Evolutionary conservation across 2,329 filamentous ascomycete species (phyloP).

Genomic region (Aureobasidium sp.): DNA sequence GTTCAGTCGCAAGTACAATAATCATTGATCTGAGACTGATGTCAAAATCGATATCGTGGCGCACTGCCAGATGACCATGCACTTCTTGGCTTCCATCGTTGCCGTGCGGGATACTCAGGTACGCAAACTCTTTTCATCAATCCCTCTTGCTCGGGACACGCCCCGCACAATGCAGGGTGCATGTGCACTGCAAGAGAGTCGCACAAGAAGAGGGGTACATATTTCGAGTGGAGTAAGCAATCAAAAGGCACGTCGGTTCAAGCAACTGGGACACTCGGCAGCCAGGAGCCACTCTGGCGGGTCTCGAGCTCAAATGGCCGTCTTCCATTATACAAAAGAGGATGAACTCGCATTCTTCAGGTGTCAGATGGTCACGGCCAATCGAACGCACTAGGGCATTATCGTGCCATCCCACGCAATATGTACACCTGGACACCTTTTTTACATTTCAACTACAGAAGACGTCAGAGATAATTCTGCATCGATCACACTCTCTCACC

Average conservation of each 20-base stretch:
- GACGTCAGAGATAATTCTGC: neutral
- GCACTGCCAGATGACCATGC: constrained; percentile 11
- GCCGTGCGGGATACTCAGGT: constrained; percentile 7
- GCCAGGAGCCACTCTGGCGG: neutral
- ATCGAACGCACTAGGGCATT: neutral
- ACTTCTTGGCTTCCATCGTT: neutral
- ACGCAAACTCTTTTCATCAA: constrained; percentile 6
- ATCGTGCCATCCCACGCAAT: neutral
- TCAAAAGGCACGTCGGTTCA: constrained; percentile 2
- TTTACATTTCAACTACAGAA: neutral
- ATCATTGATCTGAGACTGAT: neutral
- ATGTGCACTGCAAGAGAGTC: neutral
- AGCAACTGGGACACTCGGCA: neutral
- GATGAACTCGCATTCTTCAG: neutral
- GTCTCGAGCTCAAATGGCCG: neutral
- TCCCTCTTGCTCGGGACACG: neutral
- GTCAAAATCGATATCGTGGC: neutral
- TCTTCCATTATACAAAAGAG: neutral
- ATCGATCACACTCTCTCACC: neutral
- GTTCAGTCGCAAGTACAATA: neutral
- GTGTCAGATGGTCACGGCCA: neutral
- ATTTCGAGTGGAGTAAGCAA: neutral
- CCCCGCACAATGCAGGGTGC: neutral
- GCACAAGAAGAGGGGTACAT: constrained; percentile 13
- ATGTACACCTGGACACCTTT: neutral